Evolutionary conservation across 2,329 filamentous ascomycete genomes (phyloP).

Genomic region (Neospermospora avenae): DNA sequence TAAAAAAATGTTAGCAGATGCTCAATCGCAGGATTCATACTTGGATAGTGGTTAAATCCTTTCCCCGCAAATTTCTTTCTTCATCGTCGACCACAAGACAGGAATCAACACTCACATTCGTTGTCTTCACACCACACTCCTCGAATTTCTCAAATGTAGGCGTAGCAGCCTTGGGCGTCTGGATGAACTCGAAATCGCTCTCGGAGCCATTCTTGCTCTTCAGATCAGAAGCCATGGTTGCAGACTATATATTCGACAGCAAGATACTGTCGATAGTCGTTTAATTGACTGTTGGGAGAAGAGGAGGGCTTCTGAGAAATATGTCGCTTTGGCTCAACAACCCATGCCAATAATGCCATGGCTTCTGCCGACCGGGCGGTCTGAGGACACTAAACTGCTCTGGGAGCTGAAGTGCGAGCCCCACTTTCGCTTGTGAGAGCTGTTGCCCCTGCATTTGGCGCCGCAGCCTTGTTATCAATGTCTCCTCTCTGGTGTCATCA

Average conservation of each 20-base stretch:
- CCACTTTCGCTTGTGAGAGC: not conserved
- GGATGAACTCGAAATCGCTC: slow-evolving; percentile 62
- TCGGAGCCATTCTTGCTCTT: slow-evolving; percentile 47
- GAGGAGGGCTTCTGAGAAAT: not conserved
- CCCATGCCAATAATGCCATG: not conserved
- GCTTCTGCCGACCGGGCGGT: not conserved
- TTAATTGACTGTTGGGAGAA: not conserved
- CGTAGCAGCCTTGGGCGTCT: slow-evolving; percentile 50
- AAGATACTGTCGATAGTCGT: not conserved
- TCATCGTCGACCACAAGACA: not conserved
- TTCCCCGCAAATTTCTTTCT: too few species aligned
- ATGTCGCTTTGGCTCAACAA: not conserved
- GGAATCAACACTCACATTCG: slow-evolving; percentile 43
- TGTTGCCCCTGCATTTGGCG: not conserved
- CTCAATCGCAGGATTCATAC: slow-evolving; percentile 22
- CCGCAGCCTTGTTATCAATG: not conserved
- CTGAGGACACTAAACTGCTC: not conserved
- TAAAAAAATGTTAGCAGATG: slow-evolving; percentile 39
- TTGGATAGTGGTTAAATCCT: not conserved
- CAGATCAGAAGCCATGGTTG: slow-evolving; percentile 46
- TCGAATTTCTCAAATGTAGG: slow-evolving; percentile 49
- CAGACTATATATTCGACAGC: slow-evolving; percentile 8
- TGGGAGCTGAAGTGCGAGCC: not conserved
- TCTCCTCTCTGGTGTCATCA: too few species aligned
- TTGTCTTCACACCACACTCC: slow-evolving; percentile 54